phyloP scores from a whole-genome alignment of 306 rosid genomes.

The Dryas alaskensis region DNA sequence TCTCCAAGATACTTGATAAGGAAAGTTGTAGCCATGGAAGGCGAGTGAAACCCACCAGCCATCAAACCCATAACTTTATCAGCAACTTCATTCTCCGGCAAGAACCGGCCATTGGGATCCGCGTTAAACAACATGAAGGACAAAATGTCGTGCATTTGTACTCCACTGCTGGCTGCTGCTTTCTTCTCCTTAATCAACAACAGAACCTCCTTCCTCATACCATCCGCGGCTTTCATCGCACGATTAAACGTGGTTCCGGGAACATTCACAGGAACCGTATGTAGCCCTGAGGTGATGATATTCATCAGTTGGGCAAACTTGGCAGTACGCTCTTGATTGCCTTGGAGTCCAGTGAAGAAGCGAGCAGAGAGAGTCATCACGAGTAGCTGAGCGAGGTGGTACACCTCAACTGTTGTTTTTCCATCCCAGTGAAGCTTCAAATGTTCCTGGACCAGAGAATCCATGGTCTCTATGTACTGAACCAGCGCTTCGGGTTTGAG shows the following conservation, averaged over 20 bases:
- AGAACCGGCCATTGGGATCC: neutral
- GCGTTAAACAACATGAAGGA: neutral
- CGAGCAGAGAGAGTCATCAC: neutral
- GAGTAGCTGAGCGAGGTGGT: conserved; percentile 9
- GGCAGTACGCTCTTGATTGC: neutral
- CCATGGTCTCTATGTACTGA: conserved; percentile 6
- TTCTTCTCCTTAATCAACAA: conserved; percentile 11
- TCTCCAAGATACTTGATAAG: conserved; percentile 44
- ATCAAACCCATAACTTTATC: conserved; percentile 15
- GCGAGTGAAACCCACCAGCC: neutral
- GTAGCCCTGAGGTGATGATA: neutral
- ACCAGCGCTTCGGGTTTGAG: conserved; percentile 13
- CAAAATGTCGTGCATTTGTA: neutral
- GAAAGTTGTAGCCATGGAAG: conserved; percentile 14
- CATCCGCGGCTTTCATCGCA: conserved; percentile 7
- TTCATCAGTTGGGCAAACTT: neutral
- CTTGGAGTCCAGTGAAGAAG: conserved; percentile 14
- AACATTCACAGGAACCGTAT: neutral
- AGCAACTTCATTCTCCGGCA: conserved; percentile 14
- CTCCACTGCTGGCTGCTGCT: neutral
- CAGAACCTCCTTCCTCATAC: neutral
- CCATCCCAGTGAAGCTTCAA: conserved; percentile 8
- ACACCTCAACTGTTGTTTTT: conserved; percentile 2
- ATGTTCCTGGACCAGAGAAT: conserved; percentile 7
- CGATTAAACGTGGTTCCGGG: conserved; percentile 1